Evolutionary conservation across 2,329 filamentous ascomycete species (phyloP).

Genomic region (Penicillium corylophilum): DNA sequence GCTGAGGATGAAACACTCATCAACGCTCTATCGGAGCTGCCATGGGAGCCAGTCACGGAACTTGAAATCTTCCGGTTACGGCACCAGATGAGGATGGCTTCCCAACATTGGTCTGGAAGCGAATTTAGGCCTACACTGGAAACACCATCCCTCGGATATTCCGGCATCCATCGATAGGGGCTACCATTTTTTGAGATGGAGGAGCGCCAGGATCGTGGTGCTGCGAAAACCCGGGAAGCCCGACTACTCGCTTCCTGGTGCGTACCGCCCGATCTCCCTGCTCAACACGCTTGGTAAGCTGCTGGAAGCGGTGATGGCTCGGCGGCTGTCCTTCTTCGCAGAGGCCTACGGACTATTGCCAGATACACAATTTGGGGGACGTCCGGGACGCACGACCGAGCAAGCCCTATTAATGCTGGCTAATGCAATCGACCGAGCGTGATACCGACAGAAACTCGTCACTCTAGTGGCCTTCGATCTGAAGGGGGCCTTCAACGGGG

Average conservation of each 20-base stretch:
- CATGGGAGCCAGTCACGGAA: neutral
- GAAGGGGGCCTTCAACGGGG: slow-evolving; percentile 11
- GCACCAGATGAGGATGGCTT: too few relatives aligned
- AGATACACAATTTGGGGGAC: slow-evolving; percentile 16
- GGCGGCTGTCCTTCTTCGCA: slow-evolving; percentile 9
- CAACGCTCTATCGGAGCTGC: neutral
- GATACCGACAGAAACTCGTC: slow-evolving; percentile 1
- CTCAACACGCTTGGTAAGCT: slow-evolving; percentile 25
- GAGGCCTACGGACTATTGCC: slow-evolving; percentile 14
- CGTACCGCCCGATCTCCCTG: slow-evolving; percentile 29
- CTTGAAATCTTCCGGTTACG: neutral
- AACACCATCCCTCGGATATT: too few relatives aligned
- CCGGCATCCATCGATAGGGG: slow-evolving; percentile 1
- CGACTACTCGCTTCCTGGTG: slow-evolving; percentile 24
- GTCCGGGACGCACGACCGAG: slow-evolving; percentile 11
- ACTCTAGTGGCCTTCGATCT: slow-evolving; percentile 8
- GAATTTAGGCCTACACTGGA: too few relatives aligned
- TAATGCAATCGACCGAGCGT: slow-evolving; percentile 8
- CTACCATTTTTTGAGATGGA: slow-evolving; percentile 19
- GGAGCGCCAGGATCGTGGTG: slow-evolving; percentile 20
- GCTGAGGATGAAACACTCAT: neutral
- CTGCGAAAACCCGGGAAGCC: slow-evolving; percentile 26
- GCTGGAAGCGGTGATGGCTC: slow-evolving; percentile 18
- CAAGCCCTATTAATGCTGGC: slow-evolving; percentile 13
- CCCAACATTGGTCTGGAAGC: too few relatives aligned